Percentiles rank a stretch among this genome's conserved stretches.
These are phyloP conservation scores for Colletotrichum sp. DNA, from an alignment of 2,329 filamentous ascomycete species.

Conservation along the genomic window DNA sequence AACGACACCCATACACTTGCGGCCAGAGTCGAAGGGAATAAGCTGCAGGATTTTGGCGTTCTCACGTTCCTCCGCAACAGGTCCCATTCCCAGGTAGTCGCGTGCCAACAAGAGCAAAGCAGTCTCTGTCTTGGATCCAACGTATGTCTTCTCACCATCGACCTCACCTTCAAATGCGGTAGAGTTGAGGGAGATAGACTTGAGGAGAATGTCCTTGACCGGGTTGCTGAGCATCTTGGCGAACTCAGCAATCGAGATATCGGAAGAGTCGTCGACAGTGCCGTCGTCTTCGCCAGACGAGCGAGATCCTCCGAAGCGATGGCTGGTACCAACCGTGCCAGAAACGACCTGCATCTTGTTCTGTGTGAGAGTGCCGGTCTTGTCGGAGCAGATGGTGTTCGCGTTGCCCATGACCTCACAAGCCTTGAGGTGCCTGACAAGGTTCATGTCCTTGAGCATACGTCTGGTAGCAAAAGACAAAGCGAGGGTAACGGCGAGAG, in stretches of 20 bases:
- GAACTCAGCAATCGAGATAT: slow-evolving; percentile 52
- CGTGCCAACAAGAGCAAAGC: slow-evolving; percentile 74
- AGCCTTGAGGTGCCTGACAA: slow-evolving; percentile 77
- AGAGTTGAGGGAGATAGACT: slow-evolving; percentile 70
- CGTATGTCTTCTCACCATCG: slow-evolving; percentile 69
- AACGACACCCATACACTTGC: slow-evolving; percentile 74
- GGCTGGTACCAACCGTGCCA: slow-evolving; percentile 60
- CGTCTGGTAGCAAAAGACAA: slow-evolving; percentile 78
- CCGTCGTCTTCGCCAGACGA: slow-evolving; percentile 27
- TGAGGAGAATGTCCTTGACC: slow-evolving; percentile 58
- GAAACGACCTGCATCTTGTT: slow-evolving; percentile 74
- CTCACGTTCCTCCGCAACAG: slow-evolving; percentile 67
- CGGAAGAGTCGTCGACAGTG: slow-evolving; percentile 33
- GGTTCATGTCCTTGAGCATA: slow-evolving; percentile 79
- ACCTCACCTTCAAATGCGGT: slow-evolving; percentile 79
- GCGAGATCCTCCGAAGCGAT: slow-evolving; percentile 55
- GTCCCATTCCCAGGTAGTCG: slow-evolving; percentile 70
- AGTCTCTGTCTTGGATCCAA: slow-evolving; percentile 81
- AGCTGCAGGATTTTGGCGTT: slow-evolving; percentile 66
- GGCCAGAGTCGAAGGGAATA: slow-evolving; percentile 76
- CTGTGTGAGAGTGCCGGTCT: slow-evolving; percentile 71
- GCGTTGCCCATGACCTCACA: slow-evolving; percentile 86
- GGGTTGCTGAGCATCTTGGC: slow-evolving; percentile 47
- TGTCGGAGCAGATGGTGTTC: slow-evolving; percentile 73
- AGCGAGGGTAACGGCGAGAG: slow-evolving; percentile 78